Percentiles rank a stretch among this genome's conserved stretches.
Evolutionary conservation across 192 early-diverging fungal genomes (phyloP).

Genomic region (Coemansia reversa): DNA sequence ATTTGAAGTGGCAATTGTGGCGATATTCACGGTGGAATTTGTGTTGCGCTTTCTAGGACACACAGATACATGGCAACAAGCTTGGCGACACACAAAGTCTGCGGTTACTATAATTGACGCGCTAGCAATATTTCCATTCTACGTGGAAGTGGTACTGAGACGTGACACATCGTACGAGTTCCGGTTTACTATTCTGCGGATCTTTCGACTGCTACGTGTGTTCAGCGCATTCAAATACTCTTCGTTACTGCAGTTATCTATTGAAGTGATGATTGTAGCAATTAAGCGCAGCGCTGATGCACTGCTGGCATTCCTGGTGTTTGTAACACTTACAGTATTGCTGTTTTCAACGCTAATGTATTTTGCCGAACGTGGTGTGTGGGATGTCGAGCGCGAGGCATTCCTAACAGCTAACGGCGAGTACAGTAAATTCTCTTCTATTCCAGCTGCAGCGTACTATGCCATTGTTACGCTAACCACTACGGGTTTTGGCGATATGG

Average conservation of each 20-base stretch:
- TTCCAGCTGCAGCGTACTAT: slow-evolving; percentile 78
- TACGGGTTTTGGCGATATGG: slow-evolving; percentile 79
- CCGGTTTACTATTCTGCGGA: slow-evolving; percentile 76
- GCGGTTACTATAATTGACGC: slow-evolving; percentile 67
- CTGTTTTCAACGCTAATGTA: slow-evolving; percentile 76
- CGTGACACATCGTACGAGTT: slow-evolving; percentile 75
- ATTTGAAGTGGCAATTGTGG: slow-evolving; percentile 69
- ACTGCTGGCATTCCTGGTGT: slow-evolving; percentile 69
- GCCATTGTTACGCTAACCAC: slow-evolving; percentile 78
- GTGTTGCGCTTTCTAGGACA: slow-evolving; percentile 66
- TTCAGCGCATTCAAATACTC: slow-evolving; percentile 84
- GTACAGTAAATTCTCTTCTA: slow-evolving; percentile 74
- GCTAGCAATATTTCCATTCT: slow-evolving; percentile 76
- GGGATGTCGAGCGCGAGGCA: slow-evolving; percentile 63
- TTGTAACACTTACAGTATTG: slow-evolving; percentile 68
- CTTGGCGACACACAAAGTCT: slow-evolving; percentile 52
- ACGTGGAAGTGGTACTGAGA: slow-evolving; percentile 67
- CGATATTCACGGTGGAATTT: slow-evolving; percentile 75
- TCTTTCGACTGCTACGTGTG: slow-evolving; percentile 73
- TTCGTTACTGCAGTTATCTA: slow-evolving; percentile 75
- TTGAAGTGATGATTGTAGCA: slow-evolving; percentile 81
- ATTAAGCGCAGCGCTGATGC: slow-evolving; percentile 74
- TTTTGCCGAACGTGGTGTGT: slow-evolving; percentile 79
- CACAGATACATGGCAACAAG: slow-evolving; percentile 65
- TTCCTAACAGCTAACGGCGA: slow-evolving; percentile 69